Base-by-base conservation (phyloP, 2,329 filamentous ascomycete genomes). In the Cladosporium austrohemisphaericum region DNA sequence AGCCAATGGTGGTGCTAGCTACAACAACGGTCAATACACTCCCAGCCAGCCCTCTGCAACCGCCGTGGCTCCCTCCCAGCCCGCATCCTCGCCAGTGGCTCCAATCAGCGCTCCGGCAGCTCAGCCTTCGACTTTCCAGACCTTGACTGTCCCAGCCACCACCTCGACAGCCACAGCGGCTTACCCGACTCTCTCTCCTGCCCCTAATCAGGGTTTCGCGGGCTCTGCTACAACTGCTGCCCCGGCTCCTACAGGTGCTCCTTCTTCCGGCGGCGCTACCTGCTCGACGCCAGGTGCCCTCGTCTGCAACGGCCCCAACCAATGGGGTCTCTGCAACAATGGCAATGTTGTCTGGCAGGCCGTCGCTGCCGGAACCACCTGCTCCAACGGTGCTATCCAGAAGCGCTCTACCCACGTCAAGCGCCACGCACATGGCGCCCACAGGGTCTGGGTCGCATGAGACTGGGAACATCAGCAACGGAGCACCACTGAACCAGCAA, bases 271-370 rank as follows among this genome's bases (percentile, higher is more conserved):
- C 35, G 13, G 35, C 7, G 11, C 19, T 40, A n/a, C n/a, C n/a
- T n/a, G n/a, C n/a, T n/a, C n/a, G n/a, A n/a, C n/a, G n/a, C n/a
- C n/a, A n/a, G n/a, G n/a, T n/a, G 16, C 40, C 29, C 40, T 66
- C 1, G 50, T 65, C 46, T 73, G 71, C 65, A 72, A 73, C 44
- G 70, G 71, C 33, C 41, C 64, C 2, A 55, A 50, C 10, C 59
- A 70, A 38, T 73, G 69, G 47, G 71, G 69, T 20, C 58, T 74
- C 40, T 74, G 71, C 66, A 70, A 73, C 57, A 64, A 66, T 48
- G 71, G 71, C 41, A 51, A 58, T 2, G 66, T 73, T 1, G 52
- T 68, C 11, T 72, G 61, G 57, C 66, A 70, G 57, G 54, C 55
- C 7, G 70, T 74, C 8, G 70, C 71, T 5, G 60, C 65, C 13